Conservation (phyloP, 2,329 filamentous ascomycete species). For the Xylaria sp. region DNA sequence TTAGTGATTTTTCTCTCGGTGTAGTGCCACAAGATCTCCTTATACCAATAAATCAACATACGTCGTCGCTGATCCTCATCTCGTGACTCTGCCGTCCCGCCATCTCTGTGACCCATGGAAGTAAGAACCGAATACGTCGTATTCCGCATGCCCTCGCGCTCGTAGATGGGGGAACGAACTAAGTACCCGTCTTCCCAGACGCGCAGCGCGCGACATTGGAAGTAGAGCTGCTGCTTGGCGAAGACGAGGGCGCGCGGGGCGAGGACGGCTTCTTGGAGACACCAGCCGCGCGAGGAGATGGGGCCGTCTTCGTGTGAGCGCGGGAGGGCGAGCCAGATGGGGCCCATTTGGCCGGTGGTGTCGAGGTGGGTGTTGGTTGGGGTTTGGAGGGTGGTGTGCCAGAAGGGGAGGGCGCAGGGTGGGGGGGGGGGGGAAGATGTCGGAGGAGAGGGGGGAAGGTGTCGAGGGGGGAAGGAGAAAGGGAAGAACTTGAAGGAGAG, state of each 20-base stretch:
- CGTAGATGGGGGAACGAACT: background rate
- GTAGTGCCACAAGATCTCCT: slow-evolving; percentile 13
- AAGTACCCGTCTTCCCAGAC: slow-evolving; percentile 17
- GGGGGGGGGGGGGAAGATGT: background rate
- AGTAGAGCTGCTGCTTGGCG: slow-evolving; percentile 15
- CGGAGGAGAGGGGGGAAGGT: slow-evolving; percentile 2
- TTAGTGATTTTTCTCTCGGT: slow-evolving; percentile 16
- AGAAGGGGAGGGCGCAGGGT: slow-evolving; percentile 15
- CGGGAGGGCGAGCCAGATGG: slow-evolving; percentile 1
- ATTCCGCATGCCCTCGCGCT: background rate
- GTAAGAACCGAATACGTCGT: background rate
- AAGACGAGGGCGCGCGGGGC: slow-evolving; percentile 19
- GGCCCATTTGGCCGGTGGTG: too few relatives aligned
- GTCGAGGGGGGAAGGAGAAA: background rate
- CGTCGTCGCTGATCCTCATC: background rate
- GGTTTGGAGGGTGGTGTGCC: background rate
- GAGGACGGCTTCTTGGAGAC: slow-evolving; percentile 23
- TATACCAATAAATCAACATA: slow-evolving; percentile 21
- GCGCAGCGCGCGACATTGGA: slow-evolving; percentile 15
- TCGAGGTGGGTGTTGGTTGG: background rate
- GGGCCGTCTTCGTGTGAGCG: slow-evolving; percentile 8
- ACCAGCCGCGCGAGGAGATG: slow-evolving; percentile 19
- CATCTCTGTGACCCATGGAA: background rate
- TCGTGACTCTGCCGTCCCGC: background rate
- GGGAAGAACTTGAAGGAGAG: too few relatives aligned